Base-by-base conservation (phyloP, 768 basidiomycete species). In the Sutorius australiensis region DNA sequence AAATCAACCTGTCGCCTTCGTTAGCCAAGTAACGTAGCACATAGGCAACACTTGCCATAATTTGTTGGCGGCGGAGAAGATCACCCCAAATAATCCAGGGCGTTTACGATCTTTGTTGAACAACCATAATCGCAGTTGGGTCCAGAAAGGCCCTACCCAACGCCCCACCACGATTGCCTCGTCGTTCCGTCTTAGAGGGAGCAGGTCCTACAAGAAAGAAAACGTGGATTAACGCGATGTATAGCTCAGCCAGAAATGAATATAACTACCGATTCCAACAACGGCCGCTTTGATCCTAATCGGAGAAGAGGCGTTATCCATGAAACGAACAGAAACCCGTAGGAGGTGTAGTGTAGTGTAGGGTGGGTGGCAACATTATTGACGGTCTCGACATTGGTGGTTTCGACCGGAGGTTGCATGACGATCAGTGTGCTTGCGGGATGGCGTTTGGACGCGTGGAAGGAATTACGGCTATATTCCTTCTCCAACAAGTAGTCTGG, bases 201-300 rank as follows among this genome's bases (percentile, higher is more conserved):
- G 51, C 28, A 66, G 31, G 41, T 66, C 64, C 64, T 66, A 46
- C 53, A 58, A 9, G 8, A 38, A 46, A 38, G 40, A 42, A 51
- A 52, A 46, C 19, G 54, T 37, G 27, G 42, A 52, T 49, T 51
- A 61, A 64, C 41, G 34, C 53, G 51, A 55, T 50, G 31, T 65
- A 63, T 56, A 58, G 5, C 6, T 63, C 30, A 66, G 13, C 64
- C 59, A 57, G 56, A 63, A 55, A 37, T 17, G 30, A 59, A 66
- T 54, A 65, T 63, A 65, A 61, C 61, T 61, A 66, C 64, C 64
- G 64, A 61, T 65, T 65, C 61, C 59, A 65, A 50, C 55, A 65
- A 55, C n/a, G 64, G 64, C 31, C 64, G 57, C 55, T 63, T 65
- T 30, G 61, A 49, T 46, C 64, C 64, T 54, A 65, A 50, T n/a